These are phyloP conservation scores for Malus asiatica DNA, from an alignment of 306 rosid species.

Conservation along the genomic window DNA sequence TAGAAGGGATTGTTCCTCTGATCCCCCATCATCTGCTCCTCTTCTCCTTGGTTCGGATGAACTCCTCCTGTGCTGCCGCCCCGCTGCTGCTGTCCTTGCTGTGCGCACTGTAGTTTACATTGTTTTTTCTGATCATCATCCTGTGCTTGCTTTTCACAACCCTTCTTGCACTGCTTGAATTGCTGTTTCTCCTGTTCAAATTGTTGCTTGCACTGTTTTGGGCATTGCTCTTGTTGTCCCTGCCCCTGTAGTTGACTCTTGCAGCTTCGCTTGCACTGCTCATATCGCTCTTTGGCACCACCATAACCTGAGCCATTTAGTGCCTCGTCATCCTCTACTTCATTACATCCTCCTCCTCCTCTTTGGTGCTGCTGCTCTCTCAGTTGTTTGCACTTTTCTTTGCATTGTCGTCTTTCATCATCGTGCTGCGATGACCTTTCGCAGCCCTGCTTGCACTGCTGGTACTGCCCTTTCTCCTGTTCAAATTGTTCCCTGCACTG, in stretches of 20 bases:
- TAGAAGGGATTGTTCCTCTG: constrained; percentile 31
- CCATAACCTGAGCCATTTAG: neutral
- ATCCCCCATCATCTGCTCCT: neutral
- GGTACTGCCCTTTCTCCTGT: neutral
- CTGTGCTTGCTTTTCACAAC: neutral
- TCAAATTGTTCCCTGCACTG: neutral
- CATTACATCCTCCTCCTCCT: neutral
- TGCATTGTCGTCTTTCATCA: neutral
- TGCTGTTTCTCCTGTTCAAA: neutral
- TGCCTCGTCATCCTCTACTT: neutral
- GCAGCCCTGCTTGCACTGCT: constrained; percentile 4
- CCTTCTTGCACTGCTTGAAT: neutral
- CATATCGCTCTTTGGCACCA: neutral
- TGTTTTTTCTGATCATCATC: neutral
- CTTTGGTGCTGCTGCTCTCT: neutral
- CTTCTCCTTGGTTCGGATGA: neutral
- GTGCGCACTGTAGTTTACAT: neutral
- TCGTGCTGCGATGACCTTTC: neutral
- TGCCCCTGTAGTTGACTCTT: neutral
- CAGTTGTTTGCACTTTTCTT: neutral
- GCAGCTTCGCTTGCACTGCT: neutral
- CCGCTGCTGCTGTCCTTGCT: neutral
- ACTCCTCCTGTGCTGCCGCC: neutral
- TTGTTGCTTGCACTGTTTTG: neutral
- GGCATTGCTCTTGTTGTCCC: neutral